phyloP scores from a whole-genome alignment of 2,329 filamentous ascomycete species.

The Fusarium nisikadoi region DNA sequence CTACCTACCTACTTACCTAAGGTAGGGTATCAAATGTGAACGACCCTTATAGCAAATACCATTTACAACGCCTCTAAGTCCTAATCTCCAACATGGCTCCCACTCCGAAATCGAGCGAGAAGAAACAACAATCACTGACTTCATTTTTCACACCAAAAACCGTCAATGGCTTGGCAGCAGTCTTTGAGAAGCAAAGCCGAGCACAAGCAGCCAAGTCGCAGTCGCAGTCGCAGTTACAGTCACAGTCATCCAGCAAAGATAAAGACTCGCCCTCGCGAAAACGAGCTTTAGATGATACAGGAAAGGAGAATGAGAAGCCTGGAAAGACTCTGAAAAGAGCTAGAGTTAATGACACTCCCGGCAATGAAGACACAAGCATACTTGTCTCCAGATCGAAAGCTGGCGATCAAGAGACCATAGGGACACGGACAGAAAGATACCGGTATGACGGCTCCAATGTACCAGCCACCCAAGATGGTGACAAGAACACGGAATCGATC shows the following conservation, averaged over 20 bases:
- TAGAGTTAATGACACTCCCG: constrained; percentile 54
- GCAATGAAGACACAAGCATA: constrained; percentile 48
- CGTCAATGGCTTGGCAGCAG: constrained; percentile 57
- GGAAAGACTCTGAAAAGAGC: constrained; percentile 58
- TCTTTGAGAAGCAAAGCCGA: constrained; percentile 48
- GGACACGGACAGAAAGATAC: constrained; percentile 63
- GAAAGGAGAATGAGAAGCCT: constrained; percentile 55
- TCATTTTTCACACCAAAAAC: constrained; percentile 81
- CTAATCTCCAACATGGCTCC: constrained; percentile 48
- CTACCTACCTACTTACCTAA: background rate
- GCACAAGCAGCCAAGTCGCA: constrained; percentile 41
- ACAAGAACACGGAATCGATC: constrained; percentile 40
- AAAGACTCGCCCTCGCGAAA: constrained; percentile 55
- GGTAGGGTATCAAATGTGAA: constrained; percentile 9
- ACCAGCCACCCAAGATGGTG: constrained; percentile 41
- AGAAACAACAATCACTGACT: constrained; percentile 85
- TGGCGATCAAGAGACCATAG: constrained; percentile 32
- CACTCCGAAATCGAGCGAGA: constrained; percentile 56
- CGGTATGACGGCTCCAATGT: constrained; percentile 59
- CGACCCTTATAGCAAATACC: constrained; percentile 8
- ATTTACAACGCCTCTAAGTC: background rate
- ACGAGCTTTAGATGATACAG: constrained; percentile 60
- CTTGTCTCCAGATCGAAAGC: constrained; percentile 45
- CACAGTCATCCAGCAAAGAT: constrained; percentile 44
- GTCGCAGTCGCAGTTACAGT: constrained; percentile 41